phyloP scores from a whole-genome alignment of 176 grass and related monocot genomes.

The Aegilops umbellulata region DNA sequence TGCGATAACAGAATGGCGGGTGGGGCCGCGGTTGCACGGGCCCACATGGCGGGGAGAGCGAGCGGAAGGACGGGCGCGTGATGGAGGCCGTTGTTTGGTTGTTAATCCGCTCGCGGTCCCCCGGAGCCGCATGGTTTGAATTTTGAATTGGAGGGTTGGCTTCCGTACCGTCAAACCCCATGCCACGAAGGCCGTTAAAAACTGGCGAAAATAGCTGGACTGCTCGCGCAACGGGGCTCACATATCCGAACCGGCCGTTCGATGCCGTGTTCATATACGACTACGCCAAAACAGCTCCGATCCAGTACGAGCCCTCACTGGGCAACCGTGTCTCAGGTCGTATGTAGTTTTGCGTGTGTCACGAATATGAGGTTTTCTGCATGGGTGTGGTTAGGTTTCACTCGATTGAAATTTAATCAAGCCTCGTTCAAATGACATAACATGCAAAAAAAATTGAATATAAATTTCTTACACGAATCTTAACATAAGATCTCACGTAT shows the following conservation, averaged over 20 bases:
- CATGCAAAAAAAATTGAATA: too few relatives aligned
- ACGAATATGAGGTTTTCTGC: too few relatives aligned
- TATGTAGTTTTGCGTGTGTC: too few relatives aligned
- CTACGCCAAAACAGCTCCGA: neutral
- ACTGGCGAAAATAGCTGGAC: neutral
- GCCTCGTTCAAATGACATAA: too few relatives aligned
- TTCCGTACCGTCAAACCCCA: slow-evolving; percentile 39
- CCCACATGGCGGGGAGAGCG: neutral
- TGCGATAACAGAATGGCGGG: slow-evolving; percentile 18
- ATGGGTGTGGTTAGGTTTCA: too few relatives aligned
- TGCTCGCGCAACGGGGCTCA: neutral
- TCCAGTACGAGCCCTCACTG: neutral
- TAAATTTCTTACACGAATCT: too few relatives aligned
- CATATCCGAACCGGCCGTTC: neutral
- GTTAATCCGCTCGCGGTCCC: neutral
- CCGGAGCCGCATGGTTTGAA: slow-evolving; percentile 31
- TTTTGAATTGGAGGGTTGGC: slow-evolving; percentile 29
- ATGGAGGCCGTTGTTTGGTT: slow-evolving; percentile 36
- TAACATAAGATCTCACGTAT: too few relatives aligned
- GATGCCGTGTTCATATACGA: neutral
- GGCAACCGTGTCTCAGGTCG: too few relatives aligned
- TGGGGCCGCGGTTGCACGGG: accelerated
- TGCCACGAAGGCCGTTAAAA: slow-evolving; percentile 26
- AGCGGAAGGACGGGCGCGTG: neutral
- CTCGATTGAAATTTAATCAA: too few relatives aligned